phyloP scores from a whole-genome alignment of 129 eudicot genomes.

The Lonicera japonica region DNA sequence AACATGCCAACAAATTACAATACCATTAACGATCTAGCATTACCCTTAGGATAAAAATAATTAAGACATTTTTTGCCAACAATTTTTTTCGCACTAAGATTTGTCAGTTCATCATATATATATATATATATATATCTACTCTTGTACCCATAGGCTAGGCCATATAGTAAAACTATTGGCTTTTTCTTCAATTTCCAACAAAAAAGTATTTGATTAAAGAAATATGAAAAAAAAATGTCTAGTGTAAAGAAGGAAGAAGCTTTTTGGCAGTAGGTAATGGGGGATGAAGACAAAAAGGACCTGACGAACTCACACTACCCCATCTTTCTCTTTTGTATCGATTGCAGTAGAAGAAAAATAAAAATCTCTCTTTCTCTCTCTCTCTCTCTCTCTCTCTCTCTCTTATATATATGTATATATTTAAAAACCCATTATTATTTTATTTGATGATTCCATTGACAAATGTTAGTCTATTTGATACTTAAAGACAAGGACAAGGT shows the following conservation, averaged over 20 bases:
- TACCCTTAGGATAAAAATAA: too few species aligned
- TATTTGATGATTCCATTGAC: constrained; percentile 68
- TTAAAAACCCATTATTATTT: constrained; percentile 27
- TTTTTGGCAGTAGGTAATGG: constrained; percentile 15
- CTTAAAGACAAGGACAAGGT: constrained; percentile 69
- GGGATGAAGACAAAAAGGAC: constrained; percentile 52
- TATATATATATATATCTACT: too few species aligned
- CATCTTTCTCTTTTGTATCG: constrained; percentile 30
- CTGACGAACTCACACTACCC: constrained; percentile 20
- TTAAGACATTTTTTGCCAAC: too few species aligned
- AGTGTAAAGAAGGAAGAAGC: constrained; percentile 17
- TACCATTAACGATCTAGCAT: too few species aligned
- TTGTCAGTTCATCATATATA: too few species aligned
- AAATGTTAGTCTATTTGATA: constrained; percentile 48
- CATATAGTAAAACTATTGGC: constrained; percentile 3
- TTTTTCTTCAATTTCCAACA: constrained; percentile 10
- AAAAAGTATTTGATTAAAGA: constrained; percentile 3
- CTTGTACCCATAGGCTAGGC: too few species aligned
- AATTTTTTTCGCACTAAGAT: too few species aligned
- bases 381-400: too few species aligned
- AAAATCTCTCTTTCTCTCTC: too few species aligned
- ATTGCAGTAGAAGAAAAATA: constrained; percentile 24
- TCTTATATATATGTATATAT: too few species aligned
- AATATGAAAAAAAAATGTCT: constrained; percentile 10
- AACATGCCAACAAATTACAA: too few species aligned